Base-by-base conservation (phyloP, 768 basidiomycete species). In the Daedaleopsis nitida region DNA sequence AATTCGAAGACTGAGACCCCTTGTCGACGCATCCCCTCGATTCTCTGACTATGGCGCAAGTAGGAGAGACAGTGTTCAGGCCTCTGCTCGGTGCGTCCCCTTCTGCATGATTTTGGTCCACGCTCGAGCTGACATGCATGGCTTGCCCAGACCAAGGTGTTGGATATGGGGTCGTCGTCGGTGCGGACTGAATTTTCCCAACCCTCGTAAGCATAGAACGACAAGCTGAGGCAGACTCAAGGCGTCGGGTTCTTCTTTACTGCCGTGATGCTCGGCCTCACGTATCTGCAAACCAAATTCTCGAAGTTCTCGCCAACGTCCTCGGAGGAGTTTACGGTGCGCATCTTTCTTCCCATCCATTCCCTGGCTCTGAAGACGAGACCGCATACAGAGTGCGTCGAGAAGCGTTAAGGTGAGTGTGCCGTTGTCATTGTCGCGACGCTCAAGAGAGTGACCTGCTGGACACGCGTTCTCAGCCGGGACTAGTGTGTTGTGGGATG, bases 161-260 rank as follows among this genome's bases (percentile, higher is more conserved):
- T 11, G 81, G 80, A 21, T 82, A 80, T 76, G 79, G 81, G 14
- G 79, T 81, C 9, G 79, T 81, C 11, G 77, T 81, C 52, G 79
- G 80, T 80, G 56, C 32, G 76, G 61, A 3, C 12, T 55, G 37
- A 17, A 5, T 38, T 37, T n/a, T n/a, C n/a, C n/a, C n/a, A n/a
- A 23, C 21, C 11, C 38, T 11, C 48, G 17, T 27, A 49, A 24
- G 23, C 1, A n/a, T n/a, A n/a, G 19, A 62, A 27, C 10, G 38
- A 9, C 58, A 19, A 39, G 17, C 13, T 32, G 39, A 9, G 21
- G 17, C 17, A 27, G 3, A 47, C 5, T n/a, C 27, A 60, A 80
- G 80, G 81, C 39, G 79, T 81, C 47, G 82, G 81, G 0, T 81
- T 82, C 68, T 81, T 81, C 71, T 82, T 83, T 54, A 79, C 81